These are phyloP conservation scores for Fusarium tricinctum DNA, from an alignment of 2,329 filamentous ascomycete species.

Conservation along the genomic window DNA sequence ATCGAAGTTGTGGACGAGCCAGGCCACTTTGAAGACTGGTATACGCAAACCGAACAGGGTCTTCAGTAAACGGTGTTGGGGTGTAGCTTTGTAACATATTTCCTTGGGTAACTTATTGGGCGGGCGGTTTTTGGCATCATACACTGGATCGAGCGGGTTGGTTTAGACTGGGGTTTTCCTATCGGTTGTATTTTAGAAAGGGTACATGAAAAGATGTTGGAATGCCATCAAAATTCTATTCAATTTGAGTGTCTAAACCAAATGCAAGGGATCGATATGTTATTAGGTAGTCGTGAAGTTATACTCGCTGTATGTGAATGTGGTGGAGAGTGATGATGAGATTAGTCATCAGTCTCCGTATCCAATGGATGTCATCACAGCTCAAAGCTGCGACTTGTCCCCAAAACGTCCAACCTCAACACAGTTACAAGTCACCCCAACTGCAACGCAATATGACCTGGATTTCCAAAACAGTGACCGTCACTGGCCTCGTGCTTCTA, in stretches of 20 bases:
- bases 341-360: conserved; percentile 42
- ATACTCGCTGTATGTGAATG: not conserved
- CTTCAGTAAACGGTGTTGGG: conserved; percentile 21
- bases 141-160: conserved; percentile 25
- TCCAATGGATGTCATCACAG: conserved; percentile 23
- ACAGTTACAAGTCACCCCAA: conserved; percentile 18
- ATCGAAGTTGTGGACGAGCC: conserved; percentile 53
- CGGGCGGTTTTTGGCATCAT: conserved; percentile 19
- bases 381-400: conserved; percentile 42
- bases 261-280: not conserved
- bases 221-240: not conserved
- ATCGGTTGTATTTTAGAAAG: conserved; percentile 11
- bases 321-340: conserved; percentile 13
- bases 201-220: not conserved
- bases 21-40: conserved; percentile 53
- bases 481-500: conserved; percentile 82
- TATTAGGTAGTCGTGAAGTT: conserved; percentile 5
- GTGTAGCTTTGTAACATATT: conserved; percentile 11
- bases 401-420: conserved; percentile 25
- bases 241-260: not conserved
- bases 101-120: conserved; percentile 22
- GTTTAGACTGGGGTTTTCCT: conserved; percentile 34
- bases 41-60: conserved; percentile 49
- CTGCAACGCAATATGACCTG: conserved; percentile 71
- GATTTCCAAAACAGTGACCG: conserved; percentile 77